Conservation (phyloP, 345 rosid genomes). For the Schrenkiella parvula region DNA sequence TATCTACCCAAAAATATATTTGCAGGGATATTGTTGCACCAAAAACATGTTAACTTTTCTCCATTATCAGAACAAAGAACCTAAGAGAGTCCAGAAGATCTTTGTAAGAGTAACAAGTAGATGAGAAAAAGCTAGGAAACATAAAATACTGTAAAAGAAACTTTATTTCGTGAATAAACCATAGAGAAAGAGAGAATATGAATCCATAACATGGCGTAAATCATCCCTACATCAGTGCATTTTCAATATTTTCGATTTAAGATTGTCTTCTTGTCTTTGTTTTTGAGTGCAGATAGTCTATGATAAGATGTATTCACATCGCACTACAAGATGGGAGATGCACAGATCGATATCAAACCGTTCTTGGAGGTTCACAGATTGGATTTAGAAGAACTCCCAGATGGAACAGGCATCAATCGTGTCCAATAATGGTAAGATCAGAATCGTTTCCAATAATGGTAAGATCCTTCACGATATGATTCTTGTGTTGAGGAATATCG, state of each 20-base stretch:
- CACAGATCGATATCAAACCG: constrained; percentile 52
- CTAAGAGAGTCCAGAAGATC: neutral
- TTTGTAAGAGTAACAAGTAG: neutral
- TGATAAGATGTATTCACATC: constrained; percentile 64
- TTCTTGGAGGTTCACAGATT: constrained; percentile 45
- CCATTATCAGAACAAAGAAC: neutral
- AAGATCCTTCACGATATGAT: constrained; percentile 51
- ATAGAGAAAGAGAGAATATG: too few species aligned
- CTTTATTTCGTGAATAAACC: too few species aligned
- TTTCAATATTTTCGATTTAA: too few species aligned
- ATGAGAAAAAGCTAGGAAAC: neutral
- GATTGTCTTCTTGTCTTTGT: neutral
- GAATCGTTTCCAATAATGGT: constrained; percentile 39
- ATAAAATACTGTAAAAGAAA: too few species aligned
- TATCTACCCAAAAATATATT: neutral
- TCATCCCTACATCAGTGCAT: too few species aligned
- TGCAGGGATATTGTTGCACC: neutral
- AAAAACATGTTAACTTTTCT: neutral
- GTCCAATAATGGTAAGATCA: constrained; percentile 44
- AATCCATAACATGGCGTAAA: too few species aligned
- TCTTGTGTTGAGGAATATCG: constrained; percentile 51
- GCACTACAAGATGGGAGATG: constrained; percentile 82
- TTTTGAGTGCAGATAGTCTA: constrained; percentile 46
- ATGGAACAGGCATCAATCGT: constrained; percentile 46
- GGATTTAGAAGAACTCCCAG: constrained; percentile 41